Conservation (phyloP, 2,329 filamentous ascomycete genomes). For the Aspergillus sp. region DNA sequence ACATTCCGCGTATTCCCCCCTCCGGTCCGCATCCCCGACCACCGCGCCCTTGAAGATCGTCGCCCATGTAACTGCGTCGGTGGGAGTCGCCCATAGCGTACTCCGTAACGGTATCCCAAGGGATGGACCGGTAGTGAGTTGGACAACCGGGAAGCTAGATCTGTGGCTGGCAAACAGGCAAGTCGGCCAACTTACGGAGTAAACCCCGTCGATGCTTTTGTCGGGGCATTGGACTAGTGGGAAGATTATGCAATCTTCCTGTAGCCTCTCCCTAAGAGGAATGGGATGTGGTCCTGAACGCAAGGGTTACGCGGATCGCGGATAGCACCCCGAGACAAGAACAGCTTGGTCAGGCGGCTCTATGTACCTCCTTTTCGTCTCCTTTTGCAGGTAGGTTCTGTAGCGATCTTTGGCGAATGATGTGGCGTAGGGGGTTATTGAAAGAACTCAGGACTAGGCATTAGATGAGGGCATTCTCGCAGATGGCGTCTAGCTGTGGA, state of each 20-base stretch:
- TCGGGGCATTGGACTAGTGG: slow-evolving; percentile 12
- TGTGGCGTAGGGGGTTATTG: background rate
- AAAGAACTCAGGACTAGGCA: no score
- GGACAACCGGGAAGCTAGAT: background rate
- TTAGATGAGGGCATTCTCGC: background rate
- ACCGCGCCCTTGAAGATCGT: slow-evolving; percentile 8
- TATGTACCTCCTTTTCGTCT: background rate
- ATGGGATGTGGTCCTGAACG: slow-evolving; percentile 5
- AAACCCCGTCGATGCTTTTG: slow-evolving; percentile 9
- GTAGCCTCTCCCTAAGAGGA: slow-evolving; percentile 4
- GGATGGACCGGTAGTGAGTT: slow-evolving; percentile 13
- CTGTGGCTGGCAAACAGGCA: no score
- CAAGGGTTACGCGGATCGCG: slow-evolving; percentile 18
- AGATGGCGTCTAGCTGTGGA: background rate
- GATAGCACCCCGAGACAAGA: slow-evolving; percentile 4
- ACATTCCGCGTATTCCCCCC: slow-evolving; percentile 16
- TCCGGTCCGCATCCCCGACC: slow-evolving; percentile 14
- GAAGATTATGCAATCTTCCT: slow-evolving; percentile 10
- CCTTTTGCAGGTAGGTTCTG: background rate
- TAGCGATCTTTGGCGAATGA: background rate
- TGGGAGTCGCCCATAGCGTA: background rate
- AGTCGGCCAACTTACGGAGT: no score
- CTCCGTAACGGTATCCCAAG: slow-evolving; percentile 3
- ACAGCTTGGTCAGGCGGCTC: slow-evolving; percentile 1
- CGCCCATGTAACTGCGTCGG: no score